Evolutionary conservation across 1,284 basidiomycete species (phyloP), one percentile per base, ranked within the genome.

Genomic region (Spongispora temasekensis): DNA sequence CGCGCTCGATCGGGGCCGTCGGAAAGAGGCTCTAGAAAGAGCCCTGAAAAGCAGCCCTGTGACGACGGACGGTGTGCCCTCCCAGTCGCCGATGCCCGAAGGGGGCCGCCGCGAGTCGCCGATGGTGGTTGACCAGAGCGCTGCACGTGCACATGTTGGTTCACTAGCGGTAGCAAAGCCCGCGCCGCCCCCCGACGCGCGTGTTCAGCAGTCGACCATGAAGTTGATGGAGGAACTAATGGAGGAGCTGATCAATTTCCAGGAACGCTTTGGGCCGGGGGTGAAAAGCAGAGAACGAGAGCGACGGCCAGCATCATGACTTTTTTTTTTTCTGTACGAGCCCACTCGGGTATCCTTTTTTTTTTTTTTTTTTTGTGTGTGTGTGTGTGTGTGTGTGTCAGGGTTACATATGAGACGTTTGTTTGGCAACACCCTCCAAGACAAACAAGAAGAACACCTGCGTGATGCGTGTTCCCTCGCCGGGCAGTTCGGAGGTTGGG

Each of bases 181-280:
- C 15, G n/a, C n/a, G n/a, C 21, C 28, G 1, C 44, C 58, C 23
- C 51, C 60, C 31, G 68, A 64, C 35, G 48, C 51, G 32, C 46
- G 56, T 10, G 34, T 58, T 9, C 63, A 67, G 27, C 68, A 68
- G 53, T 77, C 77, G 61, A 90, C 89, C 53, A 88, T 91, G 82
- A 87, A 85, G 75, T 82, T 92, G 78, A 91, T 96, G 87, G 93
- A 95, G 75, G 90, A 90, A 68, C 78, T 97, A 6, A 93, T 93
- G 84, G 85, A 91, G 69, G 93, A 95, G 71, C 76, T 96, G 44
- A 92, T 94, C 64, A 80, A 77, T 53, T 96, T 96, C 72, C 94
- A 96, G 77, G 93, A 95, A 72, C 83, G 87, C 56, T 95, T 92
- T 78, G 90, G 91, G 27, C 80, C 81, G 8, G 81, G 84, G 44